phyloP scores from a whole-genome alignment of 164 flowering plant genomes.

The Umbilicus rupestris region DNA sequence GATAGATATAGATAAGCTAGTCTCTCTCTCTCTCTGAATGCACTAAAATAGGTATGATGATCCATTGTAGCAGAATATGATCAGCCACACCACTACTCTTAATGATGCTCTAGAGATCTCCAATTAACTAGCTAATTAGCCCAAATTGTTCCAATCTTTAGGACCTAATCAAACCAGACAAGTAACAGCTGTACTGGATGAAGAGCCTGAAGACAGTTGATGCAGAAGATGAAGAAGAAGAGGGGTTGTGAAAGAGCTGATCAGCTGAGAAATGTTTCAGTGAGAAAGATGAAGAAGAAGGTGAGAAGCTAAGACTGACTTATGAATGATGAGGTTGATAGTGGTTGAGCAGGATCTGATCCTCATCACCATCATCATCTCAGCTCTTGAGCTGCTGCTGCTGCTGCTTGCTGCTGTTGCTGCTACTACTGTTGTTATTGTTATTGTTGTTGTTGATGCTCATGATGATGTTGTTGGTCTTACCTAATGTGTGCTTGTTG shows the following conservation, averaged over 20 bases:
- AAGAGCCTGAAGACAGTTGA: neutral
- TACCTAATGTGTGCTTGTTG: constrained; percentile 4
- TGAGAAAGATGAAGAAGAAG: too few species aligned
- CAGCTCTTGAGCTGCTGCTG: neutral
- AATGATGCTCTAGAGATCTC: neutral
- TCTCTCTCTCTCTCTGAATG: too few species aligned
- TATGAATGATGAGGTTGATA: too few species aligned
- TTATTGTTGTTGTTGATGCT: neutral
- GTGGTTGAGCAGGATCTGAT: neutral
- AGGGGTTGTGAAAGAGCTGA: too few species aligned
- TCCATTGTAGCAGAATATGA: neutral
- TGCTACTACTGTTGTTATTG: neutral
- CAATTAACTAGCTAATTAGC: neutral
- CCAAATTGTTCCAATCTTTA: neutral
- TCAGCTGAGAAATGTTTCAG: too few species aligned
- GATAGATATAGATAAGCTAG: too few species aligned
- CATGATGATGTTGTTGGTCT: neutral
- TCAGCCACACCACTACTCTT: neutral
- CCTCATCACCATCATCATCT: neutral
- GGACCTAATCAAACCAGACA: neutral
- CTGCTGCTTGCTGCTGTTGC: neutral
- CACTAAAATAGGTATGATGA: neutral
- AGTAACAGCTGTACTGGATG: neutral
- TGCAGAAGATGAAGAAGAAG: neutral
- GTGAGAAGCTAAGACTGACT: too few species aligned